Evolutionary conservation across 345 rosid species (phyloP), one percentile per base, ranked within the genome.

Genomic region (Kernera saxatilis): DNA sequence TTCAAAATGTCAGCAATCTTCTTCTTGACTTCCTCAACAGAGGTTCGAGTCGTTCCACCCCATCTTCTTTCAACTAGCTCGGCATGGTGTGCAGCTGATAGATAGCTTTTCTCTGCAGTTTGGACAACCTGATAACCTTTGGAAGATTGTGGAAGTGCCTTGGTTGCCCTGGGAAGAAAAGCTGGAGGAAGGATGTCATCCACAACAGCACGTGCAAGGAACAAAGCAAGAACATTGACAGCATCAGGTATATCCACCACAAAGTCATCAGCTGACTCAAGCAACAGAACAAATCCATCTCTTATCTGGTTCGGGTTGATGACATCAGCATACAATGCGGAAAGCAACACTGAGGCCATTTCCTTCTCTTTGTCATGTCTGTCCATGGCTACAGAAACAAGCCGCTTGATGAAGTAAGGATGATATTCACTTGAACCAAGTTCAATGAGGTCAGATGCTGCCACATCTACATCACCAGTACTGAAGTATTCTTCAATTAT

Each of bases 351-450:
- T 1, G 97, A 93, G 69, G 98, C 88, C 96, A 88, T 93, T 77
- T 93, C 98, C 83, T 93, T 93, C 92, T 93, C 97, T 81, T 90
- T 93, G 79, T 93, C 93, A 78, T 85, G 96, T 66, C 90, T 84
- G 74, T 93, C 98, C 98, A 93, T 88, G 78, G 98, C 83, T 80
- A 90, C 87, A 62, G 98, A 93, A 67, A 93, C 89, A 15, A 93
- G 93, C 65, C 98, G 77, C 81, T 93, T 93, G 51, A 93, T 82
- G 70, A 93, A 86, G 71, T 88, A 93, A 14, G 97, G 96, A 81
- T 87, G 97, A 77, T 87, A 93, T 59, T 87, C 71, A 41, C 87
- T 86, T 12, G 90, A 88, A 33, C 96, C 98, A 78, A 93, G 88
- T 64, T 93, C 98, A 68, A 82, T 88, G 50, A 93, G 90, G 75